Base-by-base conservation (phyloP, 2,329 filamentous ascomycete species). In the Ampelomyces quisqualis region DNA sequence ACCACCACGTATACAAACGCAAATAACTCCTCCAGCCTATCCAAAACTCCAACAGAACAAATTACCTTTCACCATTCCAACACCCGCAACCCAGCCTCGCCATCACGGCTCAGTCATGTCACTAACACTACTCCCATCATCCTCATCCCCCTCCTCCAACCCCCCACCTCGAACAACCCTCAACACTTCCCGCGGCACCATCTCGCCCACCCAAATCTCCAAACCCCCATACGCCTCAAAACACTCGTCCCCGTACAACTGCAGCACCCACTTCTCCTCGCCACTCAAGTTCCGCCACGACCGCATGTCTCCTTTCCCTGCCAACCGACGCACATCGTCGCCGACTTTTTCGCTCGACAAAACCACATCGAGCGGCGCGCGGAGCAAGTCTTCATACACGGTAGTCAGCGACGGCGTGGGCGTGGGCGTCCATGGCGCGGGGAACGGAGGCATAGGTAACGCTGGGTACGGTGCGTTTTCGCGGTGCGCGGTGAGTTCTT, bases 231-330 rank as follows among this genome's bases (percentile, higher is more conserved):
- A 64, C 22, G 20, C 10, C 42, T 60, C 55, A 29, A 64, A 50
- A 15, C 56, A 62, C 43, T 63, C 60, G 5, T 62, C 60, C 1
- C 46, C 51, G 29, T 65, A 64, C 44, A 64, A 33, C 24, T 55
- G 43, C 38, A 65, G n/a, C 17, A 54, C 47, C 58, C 62, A 64
- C 19, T 28, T 48, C 1, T 64, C 47, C 41, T 59, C 52, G 2
- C n/a, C 28, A 7, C 41, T 48, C 29, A 58, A 8, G 4, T 31
- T 21, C 1, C 31, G 31, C 51, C 48, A 58, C 2, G 27, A 9
- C 34, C 43, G 51, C 43, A 49, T 54, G 4, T 35, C 37, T 3
- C 36, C 33, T 8, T 29, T 34, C 1, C 39, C 36, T 2, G 31
- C 24, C 5, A 57, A 29, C 2, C 38, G 34, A 2, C 18, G 18